Evolutionary conservation across 1,284 basidiomycete genomes (phyloP).

Genomic region (Heimioporus retisporus): DNA sequence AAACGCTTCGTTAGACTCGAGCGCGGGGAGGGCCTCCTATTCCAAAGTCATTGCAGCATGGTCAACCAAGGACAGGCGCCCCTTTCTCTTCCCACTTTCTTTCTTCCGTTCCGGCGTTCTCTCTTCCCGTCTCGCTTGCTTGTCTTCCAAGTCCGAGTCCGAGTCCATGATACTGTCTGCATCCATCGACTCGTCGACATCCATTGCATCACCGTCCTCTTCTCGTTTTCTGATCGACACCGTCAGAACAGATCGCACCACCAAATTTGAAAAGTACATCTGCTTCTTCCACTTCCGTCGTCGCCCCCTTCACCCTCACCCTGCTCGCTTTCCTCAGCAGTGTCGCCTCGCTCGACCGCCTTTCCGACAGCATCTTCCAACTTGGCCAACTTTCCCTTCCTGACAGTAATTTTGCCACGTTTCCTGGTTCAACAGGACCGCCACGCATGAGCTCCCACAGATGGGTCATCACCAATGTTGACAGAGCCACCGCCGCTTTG

Average conservation of each 20-base stretch:
- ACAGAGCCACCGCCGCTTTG: conserved; percentile 86
- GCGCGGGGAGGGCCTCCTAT: conserved; percentile 72
- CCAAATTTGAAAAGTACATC: conserved; percentile 25
- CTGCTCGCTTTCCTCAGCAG: conserved; percentile 50
- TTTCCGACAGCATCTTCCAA: conserved; percentile 66
- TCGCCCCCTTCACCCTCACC: conserved; percentile 48
- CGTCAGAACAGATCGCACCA: conserved; percentile 8
- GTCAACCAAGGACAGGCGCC: conserved; percentile 78
- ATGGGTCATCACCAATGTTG: conserved; percentile 90
- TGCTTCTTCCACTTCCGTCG: conserved; percentile 38
- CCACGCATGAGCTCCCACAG: conserved; percentile 89
- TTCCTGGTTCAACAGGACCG: conserved; percentile 77
- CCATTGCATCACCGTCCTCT: conserved; percentile 60
- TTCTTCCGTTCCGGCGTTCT: conserved; percentile 42
- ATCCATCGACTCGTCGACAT: conserved; percentile 56
- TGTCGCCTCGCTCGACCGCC: conserved; percentile 63
- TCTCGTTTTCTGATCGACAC: conserved; percentile 32
- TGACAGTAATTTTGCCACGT: conserved; percentile 85
- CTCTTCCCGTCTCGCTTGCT: conserved; percentile 34
- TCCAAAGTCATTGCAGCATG: conserved; percentile 72
- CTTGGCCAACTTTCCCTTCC: conserved; percentile 70
- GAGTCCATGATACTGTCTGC: conserved; percentile 44
- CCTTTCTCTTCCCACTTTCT: conserved; percentile 59
- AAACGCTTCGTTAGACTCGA: conserved; percentile 74
- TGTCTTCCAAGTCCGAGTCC: conserved; percentile 22